These are phyloP conservation scores for Phytophthora palmivora DNA, from an alignment of 352 stramenopile genomes.

Conservation along the genomic window DNA sequence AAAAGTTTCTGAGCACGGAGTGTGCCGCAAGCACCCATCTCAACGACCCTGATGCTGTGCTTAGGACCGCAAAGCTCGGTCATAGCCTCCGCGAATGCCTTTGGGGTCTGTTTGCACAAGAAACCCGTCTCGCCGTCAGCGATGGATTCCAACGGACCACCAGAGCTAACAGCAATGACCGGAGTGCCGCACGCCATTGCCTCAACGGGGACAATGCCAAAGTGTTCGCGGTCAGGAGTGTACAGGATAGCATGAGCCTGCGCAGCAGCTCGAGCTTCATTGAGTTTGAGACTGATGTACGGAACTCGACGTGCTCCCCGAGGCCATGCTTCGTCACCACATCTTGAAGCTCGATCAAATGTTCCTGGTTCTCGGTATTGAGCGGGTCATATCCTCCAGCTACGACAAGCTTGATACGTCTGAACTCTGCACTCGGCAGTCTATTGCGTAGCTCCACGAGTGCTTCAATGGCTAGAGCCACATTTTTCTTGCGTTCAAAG, in stretches of 20 bases:
- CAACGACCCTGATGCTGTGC: conserved; percentile 35
- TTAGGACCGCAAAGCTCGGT: conserved; percentile 52
- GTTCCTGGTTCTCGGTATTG: conserved; percentile 96
- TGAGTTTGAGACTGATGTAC: conserved; percentile 87
- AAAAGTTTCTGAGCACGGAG: conserved; percentile 64
- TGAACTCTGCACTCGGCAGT: conserved; percentile 48
- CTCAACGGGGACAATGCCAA: conserved; percentile 99
- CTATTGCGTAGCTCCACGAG: conserved; percentile 64
- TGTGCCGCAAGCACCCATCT: conserved; percentile 63
- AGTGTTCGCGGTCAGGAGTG: conserved; percentile 97
- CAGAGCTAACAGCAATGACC: conserved; percentile 94
- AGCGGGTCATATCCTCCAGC: conserved; percentile 96
- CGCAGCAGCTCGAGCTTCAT: conserved; percentile 90
- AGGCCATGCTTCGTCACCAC: conserved; percentile 66
- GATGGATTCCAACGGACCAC: conserved; percentile 97
- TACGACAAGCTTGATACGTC: conserved; percentile 90
- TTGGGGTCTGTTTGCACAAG: conserved; percentile 65
- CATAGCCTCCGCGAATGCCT: conserved; percentile 74
- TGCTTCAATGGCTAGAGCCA: conserved; percentile 90
- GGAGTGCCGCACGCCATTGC: conserved; percentile 96
- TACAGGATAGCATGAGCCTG: conserved; percentile 93
- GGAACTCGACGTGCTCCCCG: conserved; percentile 86
- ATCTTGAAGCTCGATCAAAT: conserved; percentile 91
- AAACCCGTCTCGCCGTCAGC: conserved; percentile 89
- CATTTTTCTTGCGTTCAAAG: conserved; percentile 99